Evolutionary conservation across 192 early-diverging fungal species (phyloP), one percentile per base, ranked within the genome.

Genomic region (Backusella circina): DNA sequence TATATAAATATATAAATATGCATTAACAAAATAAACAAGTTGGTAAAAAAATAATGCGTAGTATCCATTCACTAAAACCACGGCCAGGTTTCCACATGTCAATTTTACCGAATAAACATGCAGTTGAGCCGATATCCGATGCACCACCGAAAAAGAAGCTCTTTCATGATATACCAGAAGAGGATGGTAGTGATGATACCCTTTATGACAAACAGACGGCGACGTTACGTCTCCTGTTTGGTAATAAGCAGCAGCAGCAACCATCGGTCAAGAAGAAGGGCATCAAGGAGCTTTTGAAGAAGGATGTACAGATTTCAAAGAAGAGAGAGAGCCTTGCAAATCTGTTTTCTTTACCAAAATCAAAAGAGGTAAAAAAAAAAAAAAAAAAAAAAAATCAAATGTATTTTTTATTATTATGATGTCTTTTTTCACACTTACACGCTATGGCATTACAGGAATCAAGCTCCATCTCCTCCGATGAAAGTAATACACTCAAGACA

Each of bases 21-120:
- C 1, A 23, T 57, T 21, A 57, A 57, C 51, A 57, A 26, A 10
- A 37, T 26, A 18, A 32, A 61, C n/a, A 61, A 70, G 69, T 47
- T 28, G 41, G 69, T 70, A 70, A 70, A 47, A 70, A 70, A 70
- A 44, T 70, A 21, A 70, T 70, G 67, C 67, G 67, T n/a, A 23
- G 67, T 68, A 68, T 68, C 38, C 26, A 70, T 44, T 44, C 69
- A 47, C 41, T 70, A 15, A 70, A 70, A 30, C 39, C 69, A 44
- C 37, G 69, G 15, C 69, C 69, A 44, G 69, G 26, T 47, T 70
- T 70, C 18, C 69, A 70, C 33, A 47, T 70, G 69, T 30, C 38
- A 26, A 21, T 70, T 30, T 70, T 70, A 70, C 69, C 69, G 41
- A 70, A 70, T 5, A 38, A 41, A 44, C 69, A 70, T 70, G 38